Evolutionary conservation across 169 alveolate species (phyloP), one percentile per base, ranked within the genome.

Genomic region (Plasmodium yoelii): DNA sequence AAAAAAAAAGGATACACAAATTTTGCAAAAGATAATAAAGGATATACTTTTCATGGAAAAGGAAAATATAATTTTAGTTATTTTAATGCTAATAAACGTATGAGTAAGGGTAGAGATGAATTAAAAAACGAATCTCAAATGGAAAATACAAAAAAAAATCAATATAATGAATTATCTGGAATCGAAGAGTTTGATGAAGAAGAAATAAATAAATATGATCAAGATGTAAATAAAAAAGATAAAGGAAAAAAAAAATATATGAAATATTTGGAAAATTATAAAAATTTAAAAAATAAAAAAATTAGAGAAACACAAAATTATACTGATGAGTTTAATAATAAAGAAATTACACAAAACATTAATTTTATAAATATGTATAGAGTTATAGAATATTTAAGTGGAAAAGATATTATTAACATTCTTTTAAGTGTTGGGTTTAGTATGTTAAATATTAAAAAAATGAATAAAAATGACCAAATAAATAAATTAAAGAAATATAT

Each of bases 61-160:
- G 75, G 74, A 0, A 75, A 75, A 75, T 75, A 56, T 24, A 75
- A 75, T 46, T 75, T 75, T n/a, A 75, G 88, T 9, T 75, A 75
- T 22, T 75, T 75, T 55, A 63, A 75, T 56, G 56, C 75, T 13
- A 75, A 75, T 53, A 75, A 75, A n/a, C 59, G 47, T 28, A 22
- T 75, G 57, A 18, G 3, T 15, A 12, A 12, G 1, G 69, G 44
- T 63, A 15, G 18, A 18, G 34, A 82, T 13, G 84, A 82, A 9
- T n/a, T 18, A 6, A 44, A 28, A 42, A 28, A 19, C 15, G 28
- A 42, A 26, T 24, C 24, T 5, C 51, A 44, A 15, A 77, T 0
- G 10, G 15, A 61, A 13, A 34, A 12, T 15, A 15, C 12, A 82
- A 51, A 39, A 34, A 12, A 49, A 51, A 18, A 68, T 15, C 4